Conservation (phyloP, 345 rosid species). For the Trapa incisa region DNA sequence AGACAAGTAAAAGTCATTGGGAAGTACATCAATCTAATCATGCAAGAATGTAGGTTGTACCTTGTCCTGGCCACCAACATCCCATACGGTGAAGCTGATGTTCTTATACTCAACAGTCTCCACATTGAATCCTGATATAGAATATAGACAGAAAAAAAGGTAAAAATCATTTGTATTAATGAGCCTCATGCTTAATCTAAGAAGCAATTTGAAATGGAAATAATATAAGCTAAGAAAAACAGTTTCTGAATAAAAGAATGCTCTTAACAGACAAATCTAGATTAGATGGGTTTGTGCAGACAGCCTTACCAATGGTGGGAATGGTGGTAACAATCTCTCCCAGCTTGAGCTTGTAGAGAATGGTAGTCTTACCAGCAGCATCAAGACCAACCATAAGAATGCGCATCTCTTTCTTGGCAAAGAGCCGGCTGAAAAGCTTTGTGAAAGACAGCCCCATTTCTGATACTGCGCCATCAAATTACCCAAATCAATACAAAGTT, state of each 20-base stretch:
- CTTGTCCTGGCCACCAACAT: constrained; percentile 91
- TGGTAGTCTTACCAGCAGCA: constrained; percentile 80
- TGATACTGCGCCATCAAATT: constrained; percentile 9
- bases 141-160: too few species aligned
- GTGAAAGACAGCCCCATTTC: constrained; percentile 57
- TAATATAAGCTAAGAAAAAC: too few species aligned
- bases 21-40: background rate
- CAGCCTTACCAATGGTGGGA: constrained; percentile 54
- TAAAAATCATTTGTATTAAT: background rate
- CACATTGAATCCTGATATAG: constrained; percentile 49
- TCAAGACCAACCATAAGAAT: constrained; percentile 82
- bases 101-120: constrained; percentile 84
- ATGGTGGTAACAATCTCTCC: constrained; percentile 76
- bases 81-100: constrained; percentile 86
- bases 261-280: background rate
- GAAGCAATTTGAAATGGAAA: too few species aligned
- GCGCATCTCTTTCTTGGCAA: constrained; percentile 71
- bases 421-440: constrained; percentile 58
- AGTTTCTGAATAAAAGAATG: too few species aligned
- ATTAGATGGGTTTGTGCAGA: background rate
- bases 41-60: constrained; percentile 15
- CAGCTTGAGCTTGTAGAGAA: constrained; percentile 62
- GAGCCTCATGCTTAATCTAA: background rate
- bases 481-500: background rate
- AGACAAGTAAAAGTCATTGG: too few species aligned